These are phyloP conservation scores for Candida quercuum DNA, from an alignment of 805 yeast species.

Conservation along the genomic window DNA sequence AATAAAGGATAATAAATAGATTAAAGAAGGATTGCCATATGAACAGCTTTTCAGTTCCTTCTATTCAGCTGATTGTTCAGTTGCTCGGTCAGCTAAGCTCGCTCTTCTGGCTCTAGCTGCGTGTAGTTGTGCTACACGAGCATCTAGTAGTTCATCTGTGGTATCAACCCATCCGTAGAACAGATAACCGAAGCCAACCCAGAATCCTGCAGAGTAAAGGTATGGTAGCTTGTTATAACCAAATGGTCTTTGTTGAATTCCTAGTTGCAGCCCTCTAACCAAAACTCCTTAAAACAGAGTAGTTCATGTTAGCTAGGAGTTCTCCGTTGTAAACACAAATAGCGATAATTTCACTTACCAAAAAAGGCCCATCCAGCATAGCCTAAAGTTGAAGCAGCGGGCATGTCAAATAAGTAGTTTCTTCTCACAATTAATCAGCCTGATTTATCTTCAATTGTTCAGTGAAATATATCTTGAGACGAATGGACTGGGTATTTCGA, in stretches of 20 bases:
- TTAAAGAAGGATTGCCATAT: too few relatives aligned
- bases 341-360: too few relatives aligned
- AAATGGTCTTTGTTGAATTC: slow-evolving; percentile 36
- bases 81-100: neutral
- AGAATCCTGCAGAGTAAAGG: slow-evolving; percentile 37
- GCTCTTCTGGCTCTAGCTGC: slow-evolving; percentile 30
- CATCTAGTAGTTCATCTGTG: slow-evolving; percentile 32
- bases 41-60: too few relatives aligned
- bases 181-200: slow-evolving; percentile 37
- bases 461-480: too few relatives aligned
- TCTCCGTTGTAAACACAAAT: too few relatives aligned
- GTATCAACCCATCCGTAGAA: slow-evolving; percentile 33
- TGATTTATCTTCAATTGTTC: too few relatives aligned
- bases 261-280: slow-evolving; percentile 40
- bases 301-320: too few relatives aligned
- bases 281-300: slow-evolving; percentile 28
- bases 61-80: neutral
- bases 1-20: slow-evolving; percentile 1
- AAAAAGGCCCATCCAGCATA: slow-evolving; percentile 34
- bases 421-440: neutral
- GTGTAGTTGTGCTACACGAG: slow-evolving; percentile 30
- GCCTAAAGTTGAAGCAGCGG: slow-evolving; percentile 22
- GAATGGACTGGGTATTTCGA: too few relatives aligned
- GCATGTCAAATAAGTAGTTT: slow-evolving; percentile 4
- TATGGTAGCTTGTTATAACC: slow-evolving; percentile 34